Conservation (phyloP, 148 eudicot genomes). For the Silene latifolia region DNA sequence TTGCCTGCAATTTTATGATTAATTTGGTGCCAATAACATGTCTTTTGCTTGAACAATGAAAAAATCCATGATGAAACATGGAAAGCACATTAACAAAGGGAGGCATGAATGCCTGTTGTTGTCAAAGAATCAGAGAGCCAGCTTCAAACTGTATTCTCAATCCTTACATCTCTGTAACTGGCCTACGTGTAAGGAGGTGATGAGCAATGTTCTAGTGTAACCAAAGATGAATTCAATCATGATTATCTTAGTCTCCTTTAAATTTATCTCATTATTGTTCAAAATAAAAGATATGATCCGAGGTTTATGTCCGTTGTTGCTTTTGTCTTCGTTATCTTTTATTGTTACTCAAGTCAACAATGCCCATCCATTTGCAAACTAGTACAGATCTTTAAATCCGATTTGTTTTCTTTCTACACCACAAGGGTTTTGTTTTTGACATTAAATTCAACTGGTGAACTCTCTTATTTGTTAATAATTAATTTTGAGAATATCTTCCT, state of each 20-base stretch:
- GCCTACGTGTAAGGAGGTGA: background rate
- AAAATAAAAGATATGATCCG: background rate
- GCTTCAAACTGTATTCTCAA: background rate
- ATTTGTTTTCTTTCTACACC: background rate
- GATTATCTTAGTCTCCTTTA: background rate
- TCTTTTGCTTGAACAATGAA: background rate
- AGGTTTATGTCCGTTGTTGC: background rate
- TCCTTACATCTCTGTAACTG: too few species aligned
- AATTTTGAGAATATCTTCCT: background rate
- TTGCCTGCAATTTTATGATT: background rate
- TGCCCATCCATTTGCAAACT: background rate
- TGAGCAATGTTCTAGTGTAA: background rate
- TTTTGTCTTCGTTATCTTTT: background rate
- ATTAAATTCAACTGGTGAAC: background rate
- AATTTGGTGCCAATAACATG: background rate
- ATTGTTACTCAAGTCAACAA: background rate
- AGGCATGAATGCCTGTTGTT: conserved; percentile 2
- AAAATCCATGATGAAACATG: background rate
- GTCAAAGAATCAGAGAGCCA: background rate
- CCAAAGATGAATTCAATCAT: background rate
- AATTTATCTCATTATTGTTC: background rate
- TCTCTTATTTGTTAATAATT: conserved; percentile 1
- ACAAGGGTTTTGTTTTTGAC: background rate
- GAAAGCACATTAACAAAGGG: background rate
- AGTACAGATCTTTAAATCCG: too few species aligned